Evolutionary conservation across 805 yeast genomes (phyloP), one percentile per base, ranked within the genome.

Genomic region (Yamadazyma sp.): DNA sequence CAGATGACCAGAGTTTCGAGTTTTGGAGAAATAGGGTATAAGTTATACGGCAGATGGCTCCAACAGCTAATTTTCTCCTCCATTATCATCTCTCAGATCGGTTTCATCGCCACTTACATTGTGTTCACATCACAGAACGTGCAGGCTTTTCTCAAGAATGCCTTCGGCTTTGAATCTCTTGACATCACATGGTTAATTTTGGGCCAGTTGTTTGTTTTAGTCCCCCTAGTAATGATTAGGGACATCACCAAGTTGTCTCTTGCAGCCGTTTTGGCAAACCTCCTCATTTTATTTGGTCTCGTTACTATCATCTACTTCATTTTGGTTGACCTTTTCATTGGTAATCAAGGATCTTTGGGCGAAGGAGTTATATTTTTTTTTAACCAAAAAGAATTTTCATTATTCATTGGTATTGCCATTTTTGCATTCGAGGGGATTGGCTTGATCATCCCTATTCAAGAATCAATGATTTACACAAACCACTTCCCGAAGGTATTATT

Each of bases 361-460:
- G 67, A 65, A 2, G 79, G 75, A 2, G 67, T 84, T 21, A 65
- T 67, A 15, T 57, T 60, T 34, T 55, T 60, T 22, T 73, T 84
- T 60, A 84, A 84, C 55, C 44, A 64, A 20, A 65, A 71, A 4
- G 71, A 71, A 35, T 84, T 86, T 71, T 77, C 91, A 0, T 60
- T 85, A 32, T 84, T 84, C 52, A 79, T 84, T 35, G 95, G 95
- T 6, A 86, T 85, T 5, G 90, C 91, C 2, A 84, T 85, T 20
- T 85, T 85, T 65, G 88, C 93, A n/a, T 85, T 84, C 54, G 95
- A 85, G 62, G 95, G 95, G 1, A 84, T 85, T 40, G 93, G 95
- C 0, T 65, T 85, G 32, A 82, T 85, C 34, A 81, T 85, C 16
- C 95, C 95, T 0, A 82, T 85, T 37, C 88, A 84, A 52, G 86